Conservation (phyloP, 176 grass and related monocot genomes). For the Ampelocalamus luodianensis region DNA sequence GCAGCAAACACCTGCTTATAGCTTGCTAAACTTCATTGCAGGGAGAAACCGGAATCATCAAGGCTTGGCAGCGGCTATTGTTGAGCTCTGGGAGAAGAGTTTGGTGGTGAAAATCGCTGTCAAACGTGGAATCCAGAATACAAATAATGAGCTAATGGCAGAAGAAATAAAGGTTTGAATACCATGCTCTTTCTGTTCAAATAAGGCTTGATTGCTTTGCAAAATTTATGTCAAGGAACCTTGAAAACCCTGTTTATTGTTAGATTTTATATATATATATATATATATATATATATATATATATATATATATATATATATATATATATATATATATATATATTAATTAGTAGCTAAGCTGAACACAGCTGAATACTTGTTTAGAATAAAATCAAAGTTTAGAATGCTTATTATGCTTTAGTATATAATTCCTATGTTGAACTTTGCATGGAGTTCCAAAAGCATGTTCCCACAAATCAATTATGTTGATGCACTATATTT, state of each 20-base stretch:
- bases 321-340: too few species aligned
- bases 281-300: too few species aligned
- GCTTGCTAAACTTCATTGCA: slow-evolving; percentile 51
- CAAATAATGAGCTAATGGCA: slow-evolving; percentile 90
- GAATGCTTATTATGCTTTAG: slow-evolving; percentile 22
- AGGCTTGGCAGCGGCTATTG: slow-evolving; percentile 79
- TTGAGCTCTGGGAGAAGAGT: slow-evolving; percentile 97
- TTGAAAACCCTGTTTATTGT: too few species aligned
- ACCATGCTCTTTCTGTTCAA: slow-evolving; percentile 6
- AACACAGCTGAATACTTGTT: neutral
- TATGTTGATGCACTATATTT: neutral
- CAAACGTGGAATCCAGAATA: slow-evolving; percentile 91
- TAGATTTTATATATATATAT: too few species aligned
- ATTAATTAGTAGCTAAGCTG: neutral
- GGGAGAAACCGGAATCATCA: slow-evolving; percentile 94
- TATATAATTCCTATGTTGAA: neutral
- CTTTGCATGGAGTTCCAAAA: slow-evolving; percentile 13
- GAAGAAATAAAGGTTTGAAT: slow-evolving; percentile 89
- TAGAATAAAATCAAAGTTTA: neutral
- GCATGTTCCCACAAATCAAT: neutral
- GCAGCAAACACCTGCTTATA: slow-evolving; percentile 37
- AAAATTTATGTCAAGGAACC: too few species aligned
- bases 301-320: too few species aligned
- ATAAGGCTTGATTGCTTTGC: too few species aligned
- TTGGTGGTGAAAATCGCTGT: slow-evolving; percentile 94